Evolutionary conservation across 108 stramenopile species (phyloP).

Genomic region (Cyclotella baltica): DNA sequence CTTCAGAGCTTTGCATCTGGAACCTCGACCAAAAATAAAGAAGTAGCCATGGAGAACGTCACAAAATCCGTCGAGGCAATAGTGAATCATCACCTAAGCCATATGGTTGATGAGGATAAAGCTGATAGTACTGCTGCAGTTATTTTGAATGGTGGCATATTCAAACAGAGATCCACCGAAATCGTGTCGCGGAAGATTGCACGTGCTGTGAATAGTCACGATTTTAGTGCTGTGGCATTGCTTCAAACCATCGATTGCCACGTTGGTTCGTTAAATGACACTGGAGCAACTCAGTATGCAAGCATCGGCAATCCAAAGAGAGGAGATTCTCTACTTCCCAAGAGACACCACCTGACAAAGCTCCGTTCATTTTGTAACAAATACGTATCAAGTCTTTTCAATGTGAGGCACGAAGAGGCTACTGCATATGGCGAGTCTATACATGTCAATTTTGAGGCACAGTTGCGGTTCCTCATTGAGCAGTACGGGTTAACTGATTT

Average conservation of each 20-base stretch:
- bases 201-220: background rate
- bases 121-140: background rate
- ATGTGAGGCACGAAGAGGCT: background rate
- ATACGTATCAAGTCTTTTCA: background rate
- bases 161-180: background rate
- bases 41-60: background rate
- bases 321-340: background rate
- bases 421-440: background rate
- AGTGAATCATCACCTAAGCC: background rate
- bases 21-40: background rate
- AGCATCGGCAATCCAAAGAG: background rate
- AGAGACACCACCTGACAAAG: background rate
- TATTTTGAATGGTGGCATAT: conserved; percentile 4
- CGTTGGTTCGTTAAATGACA: conserved; percentile 5
- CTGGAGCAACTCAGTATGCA: background rate
- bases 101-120: background rate
- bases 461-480: background rate
- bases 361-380: background rate
- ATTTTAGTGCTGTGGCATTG: conserved; percentile 8
- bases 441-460: background rate
- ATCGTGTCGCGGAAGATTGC: background rate
- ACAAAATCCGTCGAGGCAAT: background rate
- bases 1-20: background rate
- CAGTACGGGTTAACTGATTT: background rate
- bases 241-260: conserved; percentile 1